Base-by-base conservation (phyloP, 2,329 filamentous ascomycete genomes). In the Penicillium polonicum region DNA sequence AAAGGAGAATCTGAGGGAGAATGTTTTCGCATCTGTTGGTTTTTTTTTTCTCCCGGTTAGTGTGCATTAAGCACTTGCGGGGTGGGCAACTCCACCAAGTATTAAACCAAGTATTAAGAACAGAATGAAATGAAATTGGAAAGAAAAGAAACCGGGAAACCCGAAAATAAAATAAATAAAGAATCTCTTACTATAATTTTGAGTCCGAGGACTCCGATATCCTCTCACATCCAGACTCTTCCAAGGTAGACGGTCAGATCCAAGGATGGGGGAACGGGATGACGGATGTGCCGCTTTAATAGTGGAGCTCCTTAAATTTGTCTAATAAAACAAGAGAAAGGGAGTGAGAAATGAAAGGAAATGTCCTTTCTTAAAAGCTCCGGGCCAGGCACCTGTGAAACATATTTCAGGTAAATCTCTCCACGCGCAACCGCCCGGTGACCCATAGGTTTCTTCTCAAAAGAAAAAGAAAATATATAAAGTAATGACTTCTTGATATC, bases 351-450 rank as follows among this genome's bases (percentile, higher is more conserved):
- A 27, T 27, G 25, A 27, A 27, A 27, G 25, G 25, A 27, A 27
- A 15, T 17, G 23, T 25, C 19, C 7, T 17, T 43, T 38, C 54
- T 48, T 58, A 48, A 53, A 53, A 52, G 54, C 33, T 42, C 46
- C 52, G 49, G 39, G 35, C 42, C 56, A 63, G 63, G 62, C 62
- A 65, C 59, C 62, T 53, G 57, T 65, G 60, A 63, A 65, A 65
- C 52, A 13, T 35, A 41, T 52, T 35, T 51, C 46, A 43, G 57
- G 54, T 56, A 56, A 56, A 8, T 38, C 42, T 43, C 50, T 59
- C 63, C 65, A 65, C 63, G 63, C 60, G 65, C 63, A 55, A 48
- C 21, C 36, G 31, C 63, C 65, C 19, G 62, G 48, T 67, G 65
- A 67, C 65, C 64, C 44, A 43, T 35, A 41, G 8, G 17, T 19